Evolutionary conservation across 345 rosid genomes (phyloP).

Genomic region (Alliaria petiolata): DNA sequence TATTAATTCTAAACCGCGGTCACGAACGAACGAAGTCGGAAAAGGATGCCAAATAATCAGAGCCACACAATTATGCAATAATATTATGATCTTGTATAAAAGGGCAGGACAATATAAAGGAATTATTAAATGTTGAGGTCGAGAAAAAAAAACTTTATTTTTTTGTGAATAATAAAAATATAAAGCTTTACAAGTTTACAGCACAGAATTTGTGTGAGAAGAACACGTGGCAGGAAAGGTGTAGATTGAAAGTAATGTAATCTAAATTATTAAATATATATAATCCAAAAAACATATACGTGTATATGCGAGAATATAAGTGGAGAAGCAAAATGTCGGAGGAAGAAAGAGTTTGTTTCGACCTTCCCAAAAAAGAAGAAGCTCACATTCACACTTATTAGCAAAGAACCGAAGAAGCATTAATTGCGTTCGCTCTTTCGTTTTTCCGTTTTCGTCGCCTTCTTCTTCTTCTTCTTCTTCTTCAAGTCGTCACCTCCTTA

Average conservation of each 20-base stretch:
- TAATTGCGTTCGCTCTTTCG: not conserved
- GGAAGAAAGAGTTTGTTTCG: slow-evolving; percentile 13
- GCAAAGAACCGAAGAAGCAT: slow-evolving; percentile 7
- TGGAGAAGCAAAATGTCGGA: slow-evolving; percentile 21
- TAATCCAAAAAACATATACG: no score
- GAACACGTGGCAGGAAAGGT: slow-evolving; percentile 4
- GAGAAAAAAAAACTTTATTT: not conserved
- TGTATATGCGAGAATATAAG: not conserved
- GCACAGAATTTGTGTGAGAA: not conserved
- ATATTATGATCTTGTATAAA: not conserved
- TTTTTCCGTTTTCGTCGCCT: not conserved
- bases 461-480: not conserved
- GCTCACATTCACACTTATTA: slow-evolving; percentile 14
- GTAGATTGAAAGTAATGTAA: not conserved
- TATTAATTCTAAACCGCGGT: no score
- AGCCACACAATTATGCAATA: not conserved
- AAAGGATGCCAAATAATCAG: no score
- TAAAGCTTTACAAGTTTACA: not conserved
- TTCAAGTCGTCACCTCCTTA: slow-evolving; percentile 10
- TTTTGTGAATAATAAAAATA: not conserved
- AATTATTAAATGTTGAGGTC: not conserved
- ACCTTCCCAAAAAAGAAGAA: slow-evolving; percentile 3
- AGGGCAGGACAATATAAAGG: not conserved
- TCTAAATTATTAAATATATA: no score
- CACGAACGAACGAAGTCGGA: no score